phyloP scores from a whole-genome alignment of 2,329 filamentous ascomycete genomes.

The Penicillium aurantiogriseum region DNA sequence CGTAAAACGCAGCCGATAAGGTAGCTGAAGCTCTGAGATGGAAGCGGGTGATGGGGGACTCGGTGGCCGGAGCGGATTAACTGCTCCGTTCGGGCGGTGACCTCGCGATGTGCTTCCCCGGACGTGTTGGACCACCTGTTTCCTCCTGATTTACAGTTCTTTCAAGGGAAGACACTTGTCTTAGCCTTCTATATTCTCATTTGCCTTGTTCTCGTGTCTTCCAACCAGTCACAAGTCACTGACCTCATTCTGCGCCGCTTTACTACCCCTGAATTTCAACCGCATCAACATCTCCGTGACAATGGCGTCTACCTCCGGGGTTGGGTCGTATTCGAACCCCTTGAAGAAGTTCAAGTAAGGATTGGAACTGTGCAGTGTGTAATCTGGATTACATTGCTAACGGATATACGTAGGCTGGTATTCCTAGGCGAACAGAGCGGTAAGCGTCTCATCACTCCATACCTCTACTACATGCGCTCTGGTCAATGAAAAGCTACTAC shows the following conservation, averaged over 20 bases:
- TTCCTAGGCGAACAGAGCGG: slow-evolving; percentile 98
- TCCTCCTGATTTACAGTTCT: slow-evolving; percentile 1
- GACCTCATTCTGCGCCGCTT: slow-evolving; percentile 1
- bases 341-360: slow-evolving; percentile 99
- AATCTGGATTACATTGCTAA: slow-evolving; percentile 25
- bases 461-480: not conserved
- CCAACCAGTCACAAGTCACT: slow-evolving; percentile 1
- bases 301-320: slow-evolving; percentile 72
- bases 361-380: too few species aligned
- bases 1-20: slow-evolving; percentile 19
- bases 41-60: slow-evolving; percentile 21
- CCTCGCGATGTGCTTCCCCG: slow-evolving; percentile 26
- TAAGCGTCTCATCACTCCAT: slow-evolving; percentile 47
- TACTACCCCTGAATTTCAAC: slow-evolving; percentile 34
- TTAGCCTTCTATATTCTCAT: slow-evolving; percentile 3
- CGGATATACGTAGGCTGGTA: slow-evolving; percentile 67
- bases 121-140: slow-evolving; percentile 15
- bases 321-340: slow-evolving; percentile 94
- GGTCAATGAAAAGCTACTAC: not conserved
- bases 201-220: not conserved
- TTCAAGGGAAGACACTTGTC: not conserved
- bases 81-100: slow-evolving; percentile 25
- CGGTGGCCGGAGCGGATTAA: slow-evolving; percentile 35
- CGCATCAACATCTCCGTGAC: slow-evolving; percentile 38
- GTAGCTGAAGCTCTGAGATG: slow-evolving; percentile 19